Base-by-base conservation (phyloP, 352 stramenopile genomes). In the Phytopythium cucurbitacearum region DNA sequence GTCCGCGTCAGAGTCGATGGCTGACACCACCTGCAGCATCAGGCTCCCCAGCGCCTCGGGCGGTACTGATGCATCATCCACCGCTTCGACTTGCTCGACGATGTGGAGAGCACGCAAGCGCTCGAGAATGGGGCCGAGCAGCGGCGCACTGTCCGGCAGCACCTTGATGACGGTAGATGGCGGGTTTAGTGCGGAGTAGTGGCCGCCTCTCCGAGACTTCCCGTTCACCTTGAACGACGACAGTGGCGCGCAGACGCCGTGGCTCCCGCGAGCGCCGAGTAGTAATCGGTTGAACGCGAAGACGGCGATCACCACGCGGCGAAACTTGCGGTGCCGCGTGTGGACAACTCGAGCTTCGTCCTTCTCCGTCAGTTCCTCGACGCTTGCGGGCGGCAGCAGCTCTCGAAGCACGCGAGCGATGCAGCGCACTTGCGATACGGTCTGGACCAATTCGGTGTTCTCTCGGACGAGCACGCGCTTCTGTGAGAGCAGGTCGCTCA, bases 231-330 rank as follows among this genome's bases (percentile, higher is more conserved):
- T 7, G 2, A 58, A 48, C n/a, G 51, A 15, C 15, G 77, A 78
- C 15, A 87, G 56, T 10, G 73, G 72, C 36, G 64, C 65, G 51
- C 62, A 69, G 9, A 76, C 42, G 1, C 76, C 76, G 51, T 75
- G 84, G 0, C 54, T 44, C 21, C 21, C 21, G 21, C 21, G 21
- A 28, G 16, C 11, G 37, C 32, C 5, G 59, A 41, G n/a, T 70
- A 65, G 13, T 64, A 90, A 66, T 3, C 80, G 64, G 54, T 90
- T 90, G 33, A 76, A 50, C n/a, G 80, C 80, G 69, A 90, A 86
- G 8, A 90, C 73, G 0, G 73, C 75, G 47, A 85, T 68, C 3
- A 87, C 65, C 4, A 75, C 75, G 13, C 64, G 73, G 4, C 80
- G 73, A 35, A 90, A 90, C 21, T 28, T 28, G 21, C 21, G 21